Conservation (phyloP, 345 rosid species). For the Syzygium aromaticum region DNA sequence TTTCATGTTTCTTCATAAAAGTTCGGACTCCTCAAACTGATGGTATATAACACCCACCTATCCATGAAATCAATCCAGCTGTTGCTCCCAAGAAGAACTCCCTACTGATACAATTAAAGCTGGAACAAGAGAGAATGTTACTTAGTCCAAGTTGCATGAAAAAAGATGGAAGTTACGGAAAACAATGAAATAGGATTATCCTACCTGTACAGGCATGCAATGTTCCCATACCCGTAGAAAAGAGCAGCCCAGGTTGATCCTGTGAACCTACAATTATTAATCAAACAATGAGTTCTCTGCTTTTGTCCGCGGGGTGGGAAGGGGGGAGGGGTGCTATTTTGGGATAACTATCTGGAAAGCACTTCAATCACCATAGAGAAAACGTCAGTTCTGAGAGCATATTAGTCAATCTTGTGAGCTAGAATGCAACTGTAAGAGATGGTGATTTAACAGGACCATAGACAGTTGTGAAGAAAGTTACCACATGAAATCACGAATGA, state of each 20-base stretch:
- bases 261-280: conserved; percentile 50
- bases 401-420: not conserved
- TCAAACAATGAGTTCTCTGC: not conserved
- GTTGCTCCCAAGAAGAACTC: conserved; percentile 71
- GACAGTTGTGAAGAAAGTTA: conserved; percentile 15
- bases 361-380: not conserved
- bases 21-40: not conserved
- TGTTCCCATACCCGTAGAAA: conserved; percentile 81
- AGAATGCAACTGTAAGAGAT: not conserved
- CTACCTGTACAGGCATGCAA: conserved; percentile 73
- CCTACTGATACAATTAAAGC: conserved; percentile 51
- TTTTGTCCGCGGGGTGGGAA: not conserved
- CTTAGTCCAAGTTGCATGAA: not conserved
- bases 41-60: conserved; percentile 33
- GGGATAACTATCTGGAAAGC: not conserved
- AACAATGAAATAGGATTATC: not conserved
- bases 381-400: not conserved
- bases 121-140: conserved; percentile 11
- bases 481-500: conserved; percentile 95
- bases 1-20: not conserved
- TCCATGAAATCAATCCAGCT: conserved; percentile 59
- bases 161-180: not conserved
- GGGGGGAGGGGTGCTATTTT: not conserved
- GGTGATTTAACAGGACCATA: not conserved
- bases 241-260: conserved; percentile 82